Conservation (phyloP, 495 filamentous ascomycete genomes). For the Thermothielavioides terrestris region DNA sequence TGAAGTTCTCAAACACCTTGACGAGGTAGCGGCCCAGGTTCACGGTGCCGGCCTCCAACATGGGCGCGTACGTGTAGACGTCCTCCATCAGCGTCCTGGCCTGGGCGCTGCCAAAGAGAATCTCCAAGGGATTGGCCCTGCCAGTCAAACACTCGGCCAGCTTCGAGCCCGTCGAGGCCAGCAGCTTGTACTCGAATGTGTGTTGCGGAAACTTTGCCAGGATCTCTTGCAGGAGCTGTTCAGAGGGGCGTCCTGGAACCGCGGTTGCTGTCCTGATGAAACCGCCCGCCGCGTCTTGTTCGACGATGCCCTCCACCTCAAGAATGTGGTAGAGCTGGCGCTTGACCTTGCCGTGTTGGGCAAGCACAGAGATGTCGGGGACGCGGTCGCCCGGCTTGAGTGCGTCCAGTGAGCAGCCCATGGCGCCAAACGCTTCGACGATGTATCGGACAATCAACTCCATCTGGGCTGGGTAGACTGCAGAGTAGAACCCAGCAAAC, state of each 20-base stretch:
- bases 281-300: not conserved
- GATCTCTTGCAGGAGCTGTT: not conserved
- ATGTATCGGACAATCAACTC: constrained; percentile 33
- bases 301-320: constrained; percentile 11
- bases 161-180: constrained; percentile 4
- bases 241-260: not conserved
- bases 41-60: not conserved
- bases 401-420: constrained; percentile 25
- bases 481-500: constrained; percentile 22
- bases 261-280: not conserved
- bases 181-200: constrained; percentile 1
- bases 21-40: not conserved
- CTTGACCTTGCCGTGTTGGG: constrained; percentile 25
- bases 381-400: constrained; percentile 16
- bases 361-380: constrained; percentile 3
- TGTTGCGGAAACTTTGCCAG: not conserved
- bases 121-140: constrained; percentile 1
- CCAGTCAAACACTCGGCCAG: constrained; percentile 13
- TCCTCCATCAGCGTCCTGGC: constrained; percentile 3
- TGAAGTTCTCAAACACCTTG: not conserved
- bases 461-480: constrained; percentile 29
- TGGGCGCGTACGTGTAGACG: constrained; percentile 7
- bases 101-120: constrained; percentile 4
- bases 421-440: constrained; percentile 30
- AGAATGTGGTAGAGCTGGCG: constrained; percentile 29